Conservation (phyloP, 345 rosid genomes). For the Salix caprea region DNA sequence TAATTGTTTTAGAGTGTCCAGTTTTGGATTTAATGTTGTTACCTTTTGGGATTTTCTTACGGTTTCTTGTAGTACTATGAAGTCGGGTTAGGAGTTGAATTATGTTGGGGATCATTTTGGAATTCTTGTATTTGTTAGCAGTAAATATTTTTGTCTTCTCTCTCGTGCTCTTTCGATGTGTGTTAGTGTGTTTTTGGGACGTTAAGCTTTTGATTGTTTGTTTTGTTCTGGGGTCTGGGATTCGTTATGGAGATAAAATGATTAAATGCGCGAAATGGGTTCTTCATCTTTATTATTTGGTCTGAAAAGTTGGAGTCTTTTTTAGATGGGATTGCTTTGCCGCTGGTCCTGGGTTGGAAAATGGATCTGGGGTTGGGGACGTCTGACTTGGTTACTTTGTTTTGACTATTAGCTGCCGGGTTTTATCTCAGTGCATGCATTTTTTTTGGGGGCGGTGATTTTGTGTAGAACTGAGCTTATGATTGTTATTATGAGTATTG, state of each 20-base stretch:
- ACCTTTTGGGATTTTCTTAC: slow-evolving; percentile 2
- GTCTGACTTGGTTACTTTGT: not conserved
- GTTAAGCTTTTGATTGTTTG: not conserved
- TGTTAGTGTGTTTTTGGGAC: not conserved
- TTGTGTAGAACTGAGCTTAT: not conserved
- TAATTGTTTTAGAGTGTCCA: not conserved
- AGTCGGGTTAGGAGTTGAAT: not conserved
- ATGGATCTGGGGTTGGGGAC: slow-evolving; percentile 32
- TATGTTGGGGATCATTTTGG: slow-evolving; percentile 25
- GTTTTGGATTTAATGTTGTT: slow-evolving; percentile 25
- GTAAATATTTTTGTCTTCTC: not conserved
- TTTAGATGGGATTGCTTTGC: not conserved
- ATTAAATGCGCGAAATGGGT: slow-evolving; percentile 19
- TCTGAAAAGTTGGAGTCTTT: not conserved
- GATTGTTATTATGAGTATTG: not conserved
- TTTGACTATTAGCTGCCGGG: not conserved
- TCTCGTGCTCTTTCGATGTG: not conserved
- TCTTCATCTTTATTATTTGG: not conserved
- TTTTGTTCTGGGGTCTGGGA: not conserved
- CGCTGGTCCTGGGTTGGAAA: slow-evolving; percentile 18
- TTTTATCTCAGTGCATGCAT: not conserved
- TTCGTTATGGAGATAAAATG: slow-evolving; percentile 11
- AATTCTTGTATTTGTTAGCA: slow-evolving; percentile 22
- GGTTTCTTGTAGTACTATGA: slow-evolving; percentile 2
- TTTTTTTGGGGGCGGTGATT: slow-evolving; percentile 1